phyloP scores from a whole-genome alignment of 495 filamentous ascomycete species.

The Bathelium albidoporum region DNA sequence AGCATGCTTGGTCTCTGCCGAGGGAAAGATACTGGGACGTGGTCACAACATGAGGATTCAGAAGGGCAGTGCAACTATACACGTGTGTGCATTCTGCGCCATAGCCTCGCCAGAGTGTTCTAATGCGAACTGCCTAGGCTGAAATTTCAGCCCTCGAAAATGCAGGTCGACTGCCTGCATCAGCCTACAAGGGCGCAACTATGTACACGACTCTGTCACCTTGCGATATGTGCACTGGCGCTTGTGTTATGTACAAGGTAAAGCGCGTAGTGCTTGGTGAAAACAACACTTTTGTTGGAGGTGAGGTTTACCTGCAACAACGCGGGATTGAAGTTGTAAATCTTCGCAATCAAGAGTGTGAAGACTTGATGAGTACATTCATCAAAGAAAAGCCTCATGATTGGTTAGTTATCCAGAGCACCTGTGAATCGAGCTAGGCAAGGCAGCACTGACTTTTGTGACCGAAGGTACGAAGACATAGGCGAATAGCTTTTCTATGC shows the following conservation, averaged over 20 bases:
- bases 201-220: constrained; percentile 86
- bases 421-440: neutral
- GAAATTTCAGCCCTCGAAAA: constrained; percentile 74
- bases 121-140: constrained; percentile 39
- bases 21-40: constrained; percentile 64
- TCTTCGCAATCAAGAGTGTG: constrained; percentile 56
- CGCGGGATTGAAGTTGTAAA: constrained; percentile 69
- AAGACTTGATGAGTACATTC: constrained; percentile 65
- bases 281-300: constrained; percentile 68
- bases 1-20: constrained; percentile 57
- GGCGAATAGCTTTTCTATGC: too few relatives aligned
- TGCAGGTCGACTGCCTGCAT: constrained; percentile 63
- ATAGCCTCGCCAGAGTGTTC: neutral
- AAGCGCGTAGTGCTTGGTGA: constrained; percentile 76
- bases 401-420: constrained; percentile 45
- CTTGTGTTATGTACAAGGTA: constrained; percentile 71
- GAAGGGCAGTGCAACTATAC: constrained; percentile 61
- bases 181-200: constrained; percentile 60
- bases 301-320: constrained; percentile 60
- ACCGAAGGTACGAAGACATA: constrained; percentile 13
- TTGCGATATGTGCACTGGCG: constrained; percentile 84
- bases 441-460: constrained; percentile 13
- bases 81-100: constrained; percentile 42
- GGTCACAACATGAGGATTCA: constrained; percentile 79
- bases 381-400: constrained; percentile 65